Evolutionary conservation across 441 rosid species (phyloP).

Genomic region (Metrosideros polymorpha): DNA sequence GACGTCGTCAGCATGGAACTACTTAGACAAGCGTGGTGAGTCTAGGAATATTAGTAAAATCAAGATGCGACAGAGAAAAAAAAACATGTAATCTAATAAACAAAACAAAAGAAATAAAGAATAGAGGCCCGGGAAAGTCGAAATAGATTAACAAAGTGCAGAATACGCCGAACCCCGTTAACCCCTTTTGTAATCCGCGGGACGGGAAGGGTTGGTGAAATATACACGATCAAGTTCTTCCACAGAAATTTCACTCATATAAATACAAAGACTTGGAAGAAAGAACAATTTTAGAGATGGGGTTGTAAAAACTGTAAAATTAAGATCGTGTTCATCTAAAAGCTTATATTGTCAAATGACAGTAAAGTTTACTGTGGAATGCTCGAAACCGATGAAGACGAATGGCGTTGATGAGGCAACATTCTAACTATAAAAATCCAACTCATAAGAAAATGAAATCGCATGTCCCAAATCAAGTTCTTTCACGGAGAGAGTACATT

Average conservation of each 20-base stretch:
- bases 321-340: background rate
- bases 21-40: background rate
- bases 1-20: background rate
- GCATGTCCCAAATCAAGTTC: background rate
- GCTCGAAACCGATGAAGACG: background rate
- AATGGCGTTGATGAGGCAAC: background rate
- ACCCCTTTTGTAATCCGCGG: background rate
- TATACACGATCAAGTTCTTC: background rate
- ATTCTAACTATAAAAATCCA: background rate
- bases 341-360: background rate
- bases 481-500: background rate
- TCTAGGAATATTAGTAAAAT: background rate
- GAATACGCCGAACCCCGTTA: background rate
- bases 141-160: background rate
- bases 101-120: background rate
- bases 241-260: no score
- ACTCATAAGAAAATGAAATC: background rate
- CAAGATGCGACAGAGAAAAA: background rate
- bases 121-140: background rate
- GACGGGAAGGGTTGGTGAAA: no score
- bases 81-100: background rate
- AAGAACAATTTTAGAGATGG: background rate
- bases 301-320: background rate
- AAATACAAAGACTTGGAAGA: no score
- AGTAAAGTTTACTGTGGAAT: rapidly evolving